Conservation (phyloP, 805 yeast species). For the Suhomyces prunicola region DNA sequence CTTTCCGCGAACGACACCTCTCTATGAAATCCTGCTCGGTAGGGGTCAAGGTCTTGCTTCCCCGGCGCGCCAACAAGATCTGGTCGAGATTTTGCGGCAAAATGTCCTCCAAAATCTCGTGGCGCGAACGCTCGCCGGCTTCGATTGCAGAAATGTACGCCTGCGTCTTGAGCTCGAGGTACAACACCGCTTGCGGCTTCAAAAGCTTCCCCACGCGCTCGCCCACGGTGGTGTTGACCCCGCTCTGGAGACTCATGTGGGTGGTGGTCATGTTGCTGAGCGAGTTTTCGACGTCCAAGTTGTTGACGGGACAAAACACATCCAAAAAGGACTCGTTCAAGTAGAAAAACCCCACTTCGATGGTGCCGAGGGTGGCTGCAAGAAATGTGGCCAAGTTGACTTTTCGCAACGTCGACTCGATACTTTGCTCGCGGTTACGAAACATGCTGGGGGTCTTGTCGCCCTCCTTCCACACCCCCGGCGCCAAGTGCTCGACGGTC, state of each 20-base stretch:
- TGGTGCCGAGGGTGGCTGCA: slow-evolving; percentile 79
- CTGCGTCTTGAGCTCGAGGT: slow-evolving; percentile 88
- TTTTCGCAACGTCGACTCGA: slow-evolving; percentile 68
- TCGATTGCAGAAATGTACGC: slow-evolving; percentile 88
- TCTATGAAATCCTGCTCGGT: slow-evolving; percentile 76
- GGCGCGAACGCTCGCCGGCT: slow-evolving; percentile 55
- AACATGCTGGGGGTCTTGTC: slow-evolving; percentile 55
- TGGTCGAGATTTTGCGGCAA: slow-evolving; percentile 66
- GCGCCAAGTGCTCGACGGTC: slow-evolving; percentile 64
- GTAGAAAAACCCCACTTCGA: slow-evolving; percentile 83
- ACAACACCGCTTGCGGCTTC: slow-evolving; percentile 77
- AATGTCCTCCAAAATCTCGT: slow-evolving; percentile 68
- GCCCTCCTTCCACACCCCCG: slow-evolving; percentile 69
- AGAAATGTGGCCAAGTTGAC: slow-evolving; percentile 85
- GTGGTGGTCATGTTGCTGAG: slow-evolving; percentile 33
- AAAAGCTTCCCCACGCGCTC: slow-evolving; percentile 55
- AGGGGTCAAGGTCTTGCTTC: slow-evolving; percentile 51
- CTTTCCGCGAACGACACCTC: slow-evolving; percentile 70
- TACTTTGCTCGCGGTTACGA: slow-evolving; percentile 57
- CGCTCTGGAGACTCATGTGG: slow-evolving; percentile 33
- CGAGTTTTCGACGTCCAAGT: slow-evolving; percentile 47
- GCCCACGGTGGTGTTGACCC: slow-evolving; percentile 32
- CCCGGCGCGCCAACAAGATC: slow-evolving; percentile 38
- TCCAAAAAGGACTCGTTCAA: slow-evolving; percentile 82
- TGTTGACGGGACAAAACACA: slow-evolving; percentile 78